phyloP scores from a whole-genome alignment of 306 rosid genomes.

The Rosa chinensis region DNA sequence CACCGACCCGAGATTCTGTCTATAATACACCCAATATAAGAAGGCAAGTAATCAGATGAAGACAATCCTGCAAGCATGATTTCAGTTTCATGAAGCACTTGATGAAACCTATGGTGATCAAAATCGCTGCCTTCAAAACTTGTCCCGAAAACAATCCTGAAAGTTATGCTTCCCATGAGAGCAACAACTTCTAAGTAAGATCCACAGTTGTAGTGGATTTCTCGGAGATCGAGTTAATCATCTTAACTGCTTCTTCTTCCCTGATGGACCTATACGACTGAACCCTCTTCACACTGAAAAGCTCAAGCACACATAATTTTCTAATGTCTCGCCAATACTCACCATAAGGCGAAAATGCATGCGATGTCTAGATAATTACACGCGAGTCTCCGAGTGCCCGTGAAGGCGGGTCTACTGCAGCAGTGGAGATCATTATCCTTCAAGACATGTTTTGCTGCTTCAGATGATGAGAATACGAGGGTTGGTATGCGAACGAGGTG shows the following conservation, averaged over 20 bases:
- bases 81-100: constrained; percentile 5
- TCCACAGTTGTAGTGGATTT: not conserved
- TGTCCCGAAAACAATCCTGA: constrained; percentile 29
- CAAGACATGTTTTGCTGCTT: constrained; percentile 31
- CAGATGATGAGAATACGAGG: constrained; percentile 31
- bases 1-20: no score
- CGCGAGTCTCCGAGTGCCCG: not conserved
- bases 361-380: constrained; percentile 18
- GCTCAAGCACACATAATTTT: constrained; percentile 30
- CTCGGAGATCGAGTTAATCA: constrained; percentile 8
- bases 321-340: constrained; percentile 43
- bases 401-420: constrained; percentile 25
- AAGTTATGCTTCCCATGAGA: constrained; percentile 17
- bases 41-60: no score
- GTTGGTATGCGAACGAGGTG: constrained; percentile 4
- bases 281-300: constrained; percentile 37
- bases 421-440: constrained; percentile 30
- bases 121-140: not conserved
- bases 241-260: constrained; percentile 29
- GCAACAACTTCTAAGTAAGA: constrained; percentile 26
- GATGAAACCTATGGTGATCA: constrained; percentile 20
- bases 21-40: no score
- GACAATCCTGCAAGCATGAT: no score
- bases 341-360: constrained; percentile 32
- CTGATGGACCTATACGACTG: constrained; percentile 29